A percentile compares a stretch with the other conserved stretches of the same genome.
Evolutionary conservation across 1,284 basidiomycete genomes (phyloP).

Genomic region (Peniophora sp.): DNA sequence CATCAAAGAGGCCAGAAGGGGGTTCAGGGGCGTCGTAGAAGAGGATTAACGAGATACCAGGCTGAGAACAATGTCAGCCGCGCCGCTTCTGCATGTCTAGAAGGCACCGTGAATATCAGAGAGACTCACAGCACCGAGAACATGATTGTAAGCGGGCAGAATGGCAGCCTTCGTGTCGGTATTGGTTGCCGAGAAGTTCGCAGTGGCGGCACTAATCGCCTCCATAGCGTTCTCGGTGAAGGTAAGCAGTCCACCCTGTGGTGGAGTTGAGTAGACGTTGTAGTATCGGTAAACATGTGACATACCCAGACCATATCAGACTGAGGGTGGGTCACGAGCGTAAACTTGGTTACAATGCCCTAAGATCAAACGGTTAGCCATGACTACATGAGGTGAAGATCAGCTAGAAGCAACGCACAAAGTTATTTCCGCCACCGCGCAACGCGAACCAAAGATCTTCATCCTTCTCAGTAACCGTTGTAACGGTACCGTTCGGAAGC

Average conservation of each 20-base stretch:
- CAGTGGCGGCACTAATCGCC: background rate
- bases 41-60: background rate
- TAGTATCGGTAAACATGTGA: background rate
- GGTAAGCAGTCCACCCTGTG: background rate
- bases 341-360: conserved; percentile 11
- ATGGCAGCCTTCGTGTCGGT: background rate
- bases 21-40: conserved; percentile 5
- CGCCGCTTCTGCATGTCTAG: background rate
- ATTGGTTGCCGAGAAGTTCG: background rate
- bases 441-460: conserved; percentile 41
- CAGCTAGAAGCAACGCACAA: conserved; percentile 3
- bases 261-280: background rate
- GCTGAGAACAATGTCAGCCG: background rate
- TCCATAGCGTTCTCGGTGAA: background rate
- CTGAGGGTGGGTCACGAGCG: conserved; percentile 3
- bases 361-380: background rate
- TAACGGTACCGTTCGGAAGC: conserved; percentile 35
- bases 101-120: background rate
- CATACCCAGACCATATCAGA: conserved; percentile 6
- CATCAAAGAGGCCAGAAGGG: conserved; percentile 3
- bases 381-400: background rate
- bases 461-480: conserved; percentile 27
- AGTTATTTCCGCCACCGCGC: conserved; percentile 7
- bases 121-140: background rate
- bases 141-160: background rate